Conservation (phyloP, 306 rosid species). For the Coriaria nepalensis region DNA sequence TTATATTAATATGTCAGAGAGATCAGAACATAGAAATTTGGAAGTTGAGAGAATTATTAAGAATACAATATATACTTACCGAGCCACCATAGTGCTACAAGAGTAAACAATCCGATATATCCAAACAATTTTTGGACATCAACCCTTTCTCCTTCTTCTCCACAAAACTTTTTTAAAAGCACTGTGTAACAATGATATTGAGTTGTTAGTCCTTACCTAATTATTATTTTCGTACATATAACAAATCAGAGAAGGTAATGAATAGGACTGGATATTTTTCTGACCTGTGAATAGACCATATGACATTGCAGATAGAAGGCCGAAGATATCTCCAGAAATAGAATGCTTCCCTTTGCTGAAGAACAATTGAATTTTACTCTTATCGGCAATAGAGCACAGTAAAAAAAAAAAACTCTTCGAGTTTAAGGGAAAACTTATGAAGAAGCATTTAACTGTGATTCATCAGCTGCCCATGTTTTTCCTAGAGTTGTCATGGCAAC, state of each 20-base stretch:
- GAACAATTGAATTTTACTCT: slow-evolving; percentile 23
- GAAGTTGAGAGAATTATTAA: slow-evolving; percentile 6
- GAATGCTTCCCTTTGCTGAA: slow-evolving; percentile 70
- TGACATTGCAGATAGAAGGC: slow-evolving; percentile 85
- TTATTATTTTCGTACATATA: too few relatives aligned
- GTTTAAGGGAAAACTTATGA: slow-evolving; percentile 36
- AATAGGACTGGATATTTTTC: slow-evolving; percentile 6
- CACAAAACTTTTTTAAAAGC: slow-evolving; percentile 71
- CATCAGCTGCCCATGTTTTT: slow-evolving; percentile 94
- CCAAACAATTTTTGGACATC: slow-evolving; percentile 97
- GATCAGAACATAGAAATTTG: slow-evolving; percentile 9
- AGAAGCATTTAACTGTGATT: slow-evolving; percentile 26
- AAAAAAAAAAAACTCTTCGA: slow-evolving; percentile 3
- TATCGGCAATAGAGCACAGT: not conserved
- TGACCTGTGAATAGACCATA: slow-evolving; percentile 89
- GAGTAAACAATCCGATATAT: slow-evolving; percentile 85
- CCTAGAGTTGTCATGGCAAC: slow-evolving; percentile 92
- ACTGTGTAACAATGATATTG: slow-evolving; percentile 39
- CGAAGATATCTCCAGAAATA: slow-evolving; percentile 73
- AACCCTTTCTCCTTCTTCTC: slow-evolving; percentile 82
- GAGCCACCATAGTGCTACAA: slow-evolving; percentile 86
- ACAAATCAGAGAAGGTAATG: not conserved
- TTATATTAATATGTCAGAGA: not conserved
- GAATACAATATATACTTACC: slow-evolving; percentile 30
- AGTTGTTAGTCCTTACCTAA: slow-evolving; percentile 1